Evolutionary conservation across 306 rosid species (phyloP).

Genomic region (Prosopis cineraria): DNA sequence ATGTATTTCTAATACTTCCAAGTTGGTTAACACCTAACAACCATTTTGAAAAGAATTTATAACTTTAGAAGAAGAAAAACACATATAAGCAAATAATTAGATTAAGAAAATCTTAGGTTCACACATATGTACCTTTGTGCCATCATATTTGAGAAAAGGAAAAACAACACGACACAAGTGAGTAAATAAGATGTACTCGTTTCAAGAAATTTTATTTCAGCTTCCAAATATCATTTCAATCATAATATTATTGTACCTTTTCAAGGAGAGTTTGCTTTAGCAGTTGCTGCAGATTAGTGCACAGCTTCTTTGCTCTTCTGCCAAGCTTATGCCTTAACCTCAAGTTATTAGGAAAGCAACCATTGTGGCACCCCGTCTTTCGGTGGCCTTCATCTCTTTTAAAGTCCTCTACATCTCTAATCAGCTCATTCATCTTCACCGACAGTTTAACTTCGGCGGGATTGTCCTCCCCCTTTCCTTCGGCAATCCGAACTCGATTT

Average conservation of each 20-base stretch:
- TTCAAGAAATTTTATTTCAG: no score
- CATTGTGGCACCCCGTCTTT: neutral
- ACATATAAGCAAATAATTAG: no score
- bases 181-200: no score
- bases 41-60: neutral
- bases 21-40: conserved; percentile 19
- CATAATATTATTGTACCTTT: no score
- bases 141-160: no score
- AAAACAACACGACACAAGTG: no score
- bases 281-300: neutral
- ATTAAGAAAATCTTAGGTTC: neutral
- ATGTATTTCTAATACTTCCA: neutral
- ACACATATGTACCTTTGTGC: neutral
- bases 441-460: neutral
- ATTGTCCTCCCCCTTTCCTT: neutral
- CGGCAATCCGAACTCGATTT: neutral
- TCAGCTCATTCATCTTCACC: neutral
- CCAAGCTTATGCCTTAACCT: neutral
- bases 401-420: neutral
- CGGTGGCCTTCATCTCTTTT: neutral
- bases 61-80: neutral
- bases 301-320: neutral
- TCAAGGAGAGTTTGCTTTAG: no score
- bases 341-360: neutral
- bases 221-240: no score